Evolutionary conservation across 352 stramenopile genomes (phyloP).

Genomic region (Phytophthora fragariaefolia): DNA sequence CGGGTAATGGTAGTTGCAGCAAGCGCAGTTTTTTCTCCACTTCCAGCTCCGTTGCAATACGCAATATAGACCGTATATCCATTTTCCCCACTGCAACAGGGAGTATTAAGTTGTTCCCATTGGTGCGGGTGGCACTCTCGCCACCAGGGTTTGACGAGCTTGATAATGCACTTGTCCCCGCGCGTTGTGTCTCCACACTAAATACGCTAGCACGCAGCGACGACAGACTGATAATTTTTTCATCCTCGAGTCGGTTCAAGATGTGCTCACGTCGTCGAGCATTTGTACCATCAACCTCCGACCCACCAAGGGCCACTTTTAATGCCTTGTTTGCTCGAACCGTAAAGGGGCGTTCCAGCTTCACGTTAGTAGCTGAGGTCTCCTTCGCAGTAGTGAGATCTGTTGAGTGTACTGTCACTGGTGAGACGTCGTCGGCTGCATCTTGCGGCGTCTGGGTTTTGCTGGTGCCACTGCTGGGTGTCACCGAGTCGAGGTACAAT

Average conservation of each 20-base stretch:
- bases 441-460: slow-evolving; percentile 14
- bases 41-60: slow-evolving; percentile 75
- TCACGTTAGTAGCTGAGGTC: slow-evolving; percentile 11
- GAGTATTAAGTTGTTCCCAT: slow-evolving; percentile 21
- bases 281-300: slow-evolving; percentile 68
- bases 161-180: slow-evolving; percentile 22
- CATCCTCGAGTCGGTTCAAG: slow-evolving; percentile 56
- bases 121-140: slow-evolving; percentile 17
- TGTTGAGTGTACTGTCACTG: slow-evolving; percentile 10
- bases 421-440: background rate
- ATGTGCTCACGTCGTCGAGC: slow-evolving; percentile 68
- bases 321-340: slow-evolving; percentile 62
- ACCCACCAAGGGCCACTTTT: slow-evolving; percentile 61
- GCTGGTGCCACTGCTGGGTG: slow-evolving; percentile 13
- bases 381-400: slow-evolving; percentile 13
- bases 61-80: slow-evolving; percentile 73
- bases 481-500: slow-evolving; percentile 56
- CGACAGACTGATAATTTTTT: slow-evolving; percentile 84
- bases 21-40: slow-evolving; percentile 52
- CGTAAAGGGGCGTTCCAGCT: slow-evolving; percentile 36
- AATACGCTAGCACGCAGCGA: slow-evolving; percentile 82
- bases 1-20: slow-evolving; percentile 69
- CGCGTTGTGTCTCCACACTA: slow-evolving; percentile 60
- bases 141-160: slow-evolving; percentile 6
- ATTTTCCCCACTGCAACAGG: slow-evolving; percentile 58